phyloP scores from a whole-genome alignment of 768 basidiomycete genomes.

The Mycena albidolilacea region DNA sequence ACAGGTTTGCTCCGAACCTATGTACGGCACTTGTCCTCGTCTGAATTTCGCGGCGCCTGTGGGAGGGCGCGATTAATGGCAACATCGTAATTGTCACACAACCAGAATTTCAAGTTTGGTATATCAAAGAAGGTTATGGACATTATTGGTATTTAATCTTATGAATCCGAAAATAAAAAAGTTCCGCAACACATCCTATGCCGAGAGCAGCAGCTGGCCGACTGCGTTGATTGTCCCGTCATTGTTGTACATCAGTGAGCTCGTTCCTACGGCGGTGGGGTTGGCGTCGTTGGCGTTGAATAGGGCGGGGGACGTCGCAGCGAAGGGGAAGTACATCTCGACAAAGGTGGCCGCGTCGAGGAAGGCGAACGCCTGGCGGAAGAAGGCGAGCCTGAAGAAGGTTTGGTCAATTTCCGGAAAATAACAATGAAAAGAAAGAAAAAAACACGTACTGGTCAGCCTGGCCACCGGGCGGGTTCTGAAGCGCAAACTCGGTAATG shows the following conservation, averaged over 20 bases:
- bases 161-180: too few relatives aligned
- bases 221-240: slow-evolving; percentile 2
- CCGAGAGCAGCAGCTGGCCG: background rate
- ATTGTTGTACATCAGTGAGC: background rate
- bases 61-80: too few relatives aligned
- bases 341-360: slow-evolving; percentile 2
- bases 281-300: background rate
- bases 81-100: too few relatives aligned
- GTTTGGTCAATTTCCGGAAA: background rate
- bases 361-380: slow-evolving; percentile 7
- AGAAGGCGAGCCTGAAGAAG: background rate
- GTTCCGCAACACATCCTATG: background rate
- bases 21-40: too few relatives aligned
- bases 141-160: too few relatives aligned
- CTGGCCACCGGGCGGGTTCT: slow-evolving; percentile 48
- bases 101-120: too few relatives aligned
- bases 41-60: too few relatives aligned
- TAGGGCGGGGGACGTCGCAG: background rate
- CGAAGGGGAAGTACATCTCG: slow-evolving; percentile 6
- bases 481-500: slow-evolving; percentile 51
- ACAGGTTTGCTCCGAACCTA: too few relatives aligned
- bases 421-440: background rate
- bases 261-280: background rate
- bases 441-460: slow-evolving; percentile 11
- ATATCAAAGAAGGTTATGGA: too few relatives aligned